Base-by-base conservation (phyloP, 2,329 filamentous ascomycete genomes). In the Lachnellula occidentalis region DNA sequence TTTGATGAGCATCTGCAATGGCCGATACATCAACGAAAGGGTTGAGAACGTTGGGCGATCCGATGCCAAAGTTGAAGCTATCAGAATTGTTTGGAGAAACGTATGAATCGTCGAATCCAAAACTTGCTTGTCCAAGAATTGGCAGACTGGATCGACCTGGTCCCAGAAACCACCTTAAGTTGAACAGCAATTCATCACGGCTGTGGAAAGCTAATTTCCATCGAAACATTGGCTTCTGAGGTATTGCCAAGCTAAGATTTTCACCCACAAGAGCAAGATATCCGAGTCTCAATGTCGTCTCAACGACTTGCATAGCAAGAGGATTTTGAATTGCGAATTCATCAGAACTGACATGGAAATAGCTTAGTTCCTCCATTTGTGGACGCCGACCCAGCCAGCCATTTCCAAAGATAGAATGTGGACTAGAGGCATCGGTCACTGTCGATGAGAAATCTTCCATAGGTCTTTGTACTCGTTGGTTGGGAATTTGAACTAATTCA, bases 1-100 rank as follows among this genome's bases (percentile, higher is more conserved):
- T 15, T 9, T 43, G 49, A 6, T 22, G 34, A 4, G 46, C 19
- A 11, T 49, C 55, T 14, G 45, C 19, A 5, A 54, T 21, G 2
- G 55, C 55, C 22, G 45, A 34, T 31, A 49, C 51, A 48, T 57
- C 51, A 9, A 57, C 51, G 2, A 57, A 47, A 12, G 55, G 55
- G 31, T 51, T 49, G 7, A 57, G 21, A 34, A 57, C 24, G 34
- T 47, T 47, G 11, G 19, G 12, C 6, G 4, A 17, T 45, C 5
- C 34, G 27, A 22, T 41, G 4, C 27, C 34, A 4, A 43, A 39
- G 14, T 39, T n/a, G n/a, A 17, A 39, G 14, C 36, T 39, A 37
- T 51, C 48, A 2, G 51, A 36, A 31, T 47, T 41, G 15, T 53
- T 48, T 9, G 48, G 6, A 4, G 51, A 53, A 2, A 57, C n/a